Base-by-base conservation (phyloP, 805 yeast species). In the Geotrichum ghanense region DNA sequence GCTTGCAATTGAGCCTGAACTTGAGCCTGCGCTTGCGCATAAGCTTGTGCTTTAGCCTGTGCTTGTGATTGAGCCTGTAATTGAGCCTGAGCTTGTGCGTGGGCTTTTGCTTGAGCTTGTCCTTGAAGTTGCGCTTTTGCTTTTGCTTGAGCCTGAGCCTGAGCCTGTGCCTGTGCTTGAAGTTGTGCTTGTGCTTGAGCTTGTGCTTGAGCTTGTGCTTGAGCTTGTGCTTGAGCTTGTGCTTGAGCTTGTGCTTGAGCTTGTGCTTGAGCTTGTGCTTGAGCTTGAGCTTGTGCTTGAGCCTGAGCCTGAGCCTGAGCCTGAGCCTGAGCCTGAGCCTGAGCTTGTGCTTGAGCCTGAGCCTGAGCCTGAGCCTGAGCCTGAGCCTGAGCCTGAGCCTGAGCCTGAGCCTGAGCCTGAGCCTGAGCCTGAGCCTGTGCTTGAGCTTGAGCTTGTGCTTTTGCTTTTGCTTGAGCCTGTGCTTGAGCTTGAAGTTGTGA, bases 61-160 rank as follows among this genome's bases (percentile, higher is more conserved):
- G 17, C 14, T 31, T 31, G 5, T 10, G 37, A 16, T 12, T 31
- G 37, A n/a, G 17, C 17, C 12, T 45, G 44, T 19, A 45, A 50
- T 12, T 45, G 51, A 16, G 45, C 41, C 20, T 26, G 48, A 37
- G 48, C 50, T 22, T 42, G 50, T n/a, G 52, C 50, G 26, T 57
- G 63, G 4, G 62, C 62, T 12, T 62, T 66, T 3, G 48, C 47
- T 34, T 50, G 54, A n/a, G 53, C 51, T 47, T 55, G 55, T 2
- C 53, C 54, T 16, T 45, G 54, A 10, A 49, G 48, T 34, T 47
- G 55, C 1, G 50, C 50, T 41, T 48, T 55, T 9, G 52, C 51
- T 14, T 52, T 56, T 1, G 51, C 53, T 39, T 51, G 55, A 23
- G 55, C 53, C 12, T 50, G 56, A 1, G 50, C 51, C 24, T 48